phyloP scores from a whole-genome alignment of 208 protist genomes.

The Crithidia fasciculata region DNA sequence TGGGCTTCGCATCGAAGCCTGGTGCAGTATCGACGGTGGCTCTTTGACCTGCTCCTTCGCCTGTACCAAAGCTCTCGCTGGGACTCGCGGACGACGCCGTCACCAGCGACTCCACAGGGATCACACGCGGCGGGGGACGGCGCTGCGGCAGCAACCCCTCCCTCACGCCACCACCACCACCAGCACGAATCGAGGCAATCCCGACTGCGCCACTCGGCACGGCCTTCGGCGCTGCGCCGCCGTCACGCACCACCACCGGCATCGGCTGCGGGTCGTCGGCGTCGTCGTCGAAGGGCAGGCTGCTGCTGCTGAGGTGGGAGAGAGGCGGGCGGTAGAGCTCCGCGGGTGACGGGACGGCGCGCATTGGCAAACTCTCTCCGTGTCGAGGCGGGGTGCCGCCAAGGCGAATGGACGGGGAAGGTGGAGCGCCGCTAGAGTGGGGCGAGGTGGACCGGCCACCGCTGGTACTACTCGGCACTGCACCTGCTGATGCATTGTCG shows the following conservation, averaged over 20 bases:
- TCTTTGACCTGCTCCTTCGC: neutral
- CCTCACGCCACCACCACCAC: neutral
- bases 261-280: slow-evolving; percentile 15
- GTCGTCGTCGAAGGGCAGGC: slow-evolving; percentile 12
- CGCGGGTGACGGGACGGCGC: neutral
- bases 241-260: slow-evolving; percentile 6
- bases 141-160: slow-evolving; percentile 1
- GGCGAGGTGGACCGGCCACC: neutral
- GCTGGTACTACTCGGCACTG: neutral
- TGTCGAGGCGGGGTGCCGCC: neutral
- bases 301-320: slow-evolving; percentile 19
- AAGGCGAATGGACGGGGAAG: neutral
- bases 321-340: neutral
- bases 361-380: neutral
- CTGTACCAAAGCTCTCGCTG: too few species aligned
- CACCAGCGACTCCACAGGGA: neutral
- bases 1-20: neutral
- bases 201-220: neutral
- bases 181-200: neutral
- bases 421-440: neutral
- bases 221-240: neutral
- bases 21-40: neutral
- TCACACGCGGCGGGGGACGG: slow-evolving; percentile 2
- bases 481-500: neutral
- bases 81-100: neutral